Evolutionary conservation across 257 asterid species (phyloP), one percentile per base, ranked within the genome.

Genomic region (Primulina huaijiensis): DNA sequence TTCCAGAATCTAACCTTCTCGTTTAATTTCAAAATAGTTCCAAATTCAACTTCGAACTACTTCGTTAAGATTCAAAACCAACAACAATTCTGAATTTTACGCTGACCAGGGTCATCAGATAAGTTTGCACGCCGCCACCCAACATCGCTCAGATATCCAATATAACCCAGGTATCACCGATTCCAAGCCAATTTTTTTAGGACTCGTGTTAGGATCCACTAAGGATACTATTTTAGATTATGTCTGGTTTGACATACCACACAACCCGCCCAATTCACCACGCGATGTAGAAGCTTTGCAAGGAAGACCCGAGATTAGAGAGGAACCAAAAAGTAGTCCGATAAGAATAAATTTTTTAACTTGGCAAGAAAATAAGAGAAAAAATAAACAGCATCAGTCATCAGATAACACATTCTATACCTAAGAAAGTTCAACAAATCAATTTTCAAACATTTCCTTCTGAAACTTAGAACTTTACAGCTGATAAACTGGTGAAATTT

Each of bases 341-440:
- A 14, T 40, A 64, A 29, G 12, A 57, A 37, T 58, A 60, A 62
- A 40, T 6, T 29, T 38, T 27, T 64, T 29, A 46, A 67, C 31
- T 69, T 25, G 67, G 65, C 60, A 40, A 33, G 35, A 63, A 69
- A 55, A 67, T 52, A 50, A 78, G 33, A 20, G 5, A 68, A 35
- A 20, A 59, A 65, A 21, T 23, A 23, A 23, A 35, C 35, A 70
- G 57, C 52, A 43, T 61, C 27, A 71, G 30, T 40, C 52, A 61
- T 8, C 25, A 14, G 21, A 50, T 50, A 60, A 60, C 23, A 72
- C 50, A 25, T 65, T 25, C 46, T 69, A 46, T 25, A 62, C 4
- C 60, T 5, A 50, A 67, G 68, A 60, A 69, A 69, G 71, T 70
- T 69, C 55, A 20, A 62, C 62, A 52, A 67, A 53, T 38, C 27